Percentiles rank a stretch among this genome's conserved stretches.
Evolutionary conservation across 495 filamentous ascomycete species (phyloP).

Genomic region (Neurospora sp.): DNA sequence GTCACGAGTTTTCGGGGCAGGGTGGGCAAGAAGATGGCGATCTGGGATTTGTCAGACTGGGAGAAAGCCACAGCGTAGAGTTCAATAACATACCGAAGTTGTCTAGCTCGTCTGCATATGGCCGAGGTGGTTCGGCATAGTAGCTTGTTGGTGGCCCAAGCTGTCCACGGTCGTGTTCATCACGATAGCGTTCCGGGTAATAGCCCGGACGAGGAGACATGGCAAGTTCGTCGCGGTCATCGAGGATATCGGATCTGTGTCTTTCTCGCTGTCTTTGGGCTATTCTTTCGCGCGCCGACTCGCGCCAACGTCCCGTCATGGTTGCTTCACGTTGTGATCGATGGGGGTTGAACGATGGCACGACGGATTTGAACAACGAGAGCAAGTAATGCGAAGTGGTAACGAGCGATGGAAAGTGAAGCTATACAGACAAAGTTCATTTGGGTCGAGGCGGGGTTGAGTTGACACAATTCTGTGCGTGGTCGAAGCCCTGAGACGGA

Average conservation of each 20-base stretch:
- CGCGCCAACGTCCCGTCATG: background rate
- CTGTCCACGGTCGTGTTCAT: background rate
- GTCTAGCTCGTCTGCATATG: conserved; percentile 14
- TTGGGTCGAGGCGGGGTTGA: background rate
- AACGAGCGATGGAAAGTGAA: background rate
- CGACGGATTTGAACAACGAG: background rate
- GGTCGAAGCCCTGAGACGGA: background rate
- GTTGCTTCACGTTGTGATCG: background rate
- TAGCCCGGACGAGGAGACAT: background rate
- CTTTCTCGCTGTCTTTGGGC: background rate
- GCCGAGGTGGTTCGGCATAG: background rate
- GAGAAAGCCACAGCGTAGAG: background rate
- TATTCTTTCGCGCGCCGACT: background rate
- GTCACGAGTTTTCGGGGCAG: background rate
- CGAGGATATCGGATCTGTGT: background rate
- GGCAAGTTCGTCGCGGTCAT: background rate
- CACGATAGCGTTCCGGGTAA: background rate
- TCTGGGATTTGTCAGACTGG: conserved; percentile 4
- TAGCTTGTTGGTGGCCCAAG: background rate
- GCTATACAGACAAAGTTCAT: background rate
- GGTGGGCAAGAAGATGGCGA: conserved; percentile 9
- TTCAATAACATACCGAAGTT: conserved; percentile 22
- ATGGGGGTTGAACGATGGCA: background rate
- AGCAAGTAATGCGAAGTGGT: background rate
- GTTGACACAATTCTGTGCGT: background rate